Evolutionary conservation across 2,329 filamentous ascomycete species (phyloP).

Genomic region (Claviceps pazoutovae): DNA sequence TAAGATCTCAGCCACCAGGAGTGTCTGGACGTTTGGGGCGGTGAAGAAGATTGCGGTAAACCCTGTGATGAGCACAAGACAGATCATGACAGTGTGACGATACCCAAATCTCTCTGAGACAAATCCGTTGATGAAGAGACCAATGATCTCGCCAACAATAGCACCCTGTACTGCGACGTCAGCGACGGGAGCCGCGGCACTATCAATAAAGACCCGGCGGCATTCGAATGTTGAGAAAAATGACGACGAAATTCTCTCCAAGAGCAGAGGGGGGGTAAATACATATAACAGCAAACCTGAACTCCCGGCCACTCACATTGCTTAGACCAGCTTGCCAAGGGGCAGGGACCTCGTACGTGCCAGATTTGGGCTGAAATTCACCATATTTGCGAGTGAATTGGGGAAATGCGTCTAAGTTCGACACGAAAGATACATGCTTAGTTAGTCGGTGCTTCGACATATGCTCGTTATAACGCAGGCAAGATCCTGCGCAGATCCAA

Average conservation of each 20-base stretch:
- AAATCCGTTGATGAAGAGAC: constrained; percentile 51
- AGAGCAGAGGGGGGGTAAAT: background rate
- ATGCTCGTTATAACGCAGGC: background rate
- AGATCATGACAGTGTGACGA: constrained; percentile 47
- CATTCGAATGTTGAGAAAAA: background rate
- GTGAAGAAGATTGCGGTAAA: constrained; percentile 55
- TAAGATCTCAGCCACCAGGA: constrained; percentile 48
- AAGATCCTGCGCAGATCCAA: background rate
- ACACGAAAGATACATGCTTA: background rate
- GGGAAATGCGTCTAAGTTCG: constrained; percentile 32
- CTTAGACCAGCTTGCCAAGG: constrained; percentile 49
- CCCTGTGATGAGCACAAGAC: constrained; percentile 36
- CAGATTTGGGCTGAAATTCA: constrained; percentile 25
- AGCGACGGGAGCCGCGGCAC: background rate
- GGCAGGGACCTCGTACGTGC: constrained; percentile 41
- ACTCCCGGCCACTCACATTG: constrained; percentile 24
- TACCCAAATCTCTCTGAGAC: constrained; percentile 56
- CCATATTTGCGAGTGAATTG: constrained; percentile 47
- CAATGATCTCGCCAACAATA: constrained; percentile 45
- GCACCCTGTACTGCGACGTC: constrained; percentile 8
- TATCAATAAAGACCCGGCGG: background rate
- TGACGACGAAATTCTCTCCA: background rate
- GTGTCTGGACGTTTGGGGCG: constrained; percentile 41
- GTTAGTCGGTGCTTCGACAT: no score
- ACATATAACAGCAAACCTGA: background rate